Evolutionary conservation across 2,329 filamentous ascomycete genomes (phyloP).

Genomic region (Aureobasidium vineae): DNA sequence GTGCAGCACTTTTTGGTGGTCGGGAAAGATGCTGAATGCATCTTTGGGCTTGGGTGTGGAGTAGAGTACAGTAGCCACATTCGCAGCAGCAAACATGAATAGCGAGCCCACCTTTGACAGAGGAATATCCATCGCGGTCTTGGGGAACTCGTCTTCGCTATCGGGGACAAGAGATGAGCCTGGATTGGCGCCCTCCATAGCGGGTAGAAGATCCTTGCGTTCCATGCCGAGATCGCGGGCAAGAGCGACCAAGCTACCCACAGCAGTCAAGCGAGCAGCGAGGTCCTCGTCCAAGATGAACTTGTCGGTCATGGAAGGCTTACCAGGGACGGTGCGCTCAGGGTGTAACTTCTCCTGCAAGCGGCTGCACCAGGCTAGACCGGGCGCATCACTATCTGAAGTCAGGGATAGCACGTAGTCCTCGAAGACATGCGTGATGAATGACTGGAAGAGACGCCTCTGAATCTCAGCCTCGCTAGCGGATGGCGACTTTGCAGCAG

Average conservation of each 20-base stretch:
- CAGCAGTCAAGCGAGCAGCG: constrained; percentile 61
- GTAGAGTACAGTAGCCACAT: constrained; percentile 52
- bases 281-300: constrained; percentile 64
- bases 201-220: constrained; percentile 47
- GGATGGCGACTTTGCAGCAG: constrained; percentile 43
- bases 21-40: constrained; percentile 53
- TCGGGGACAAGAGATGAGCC: constrained; percentile 18
- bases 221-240: constrained; percentile 57
- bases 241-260: constrained; percentile 71
- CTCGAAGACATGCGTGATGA: constrained; percentile 74
- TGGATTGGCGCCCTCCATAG: constrained; percentile 13
- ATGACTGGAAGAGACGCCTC: constrained; percentile 66
- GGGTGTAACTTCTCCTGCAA: constrained; percentile 68
- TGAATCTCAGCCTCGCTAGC: constrained; percentile 61
- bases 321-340: constrained; percentile 60
- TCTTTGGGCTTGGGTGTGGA: constrained; percentile 34
- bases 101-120: constrained; percentile 57
- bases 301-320: constrained; percentile 59
- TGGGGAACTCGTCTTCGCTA: constrained; percentile 57
- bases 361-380: constrained; percentile 53
- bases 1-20: constrained; percentile 51
- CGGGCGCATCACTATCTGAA: constrained; percentile 46
- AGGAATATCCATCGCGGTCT: constrained; percentile 53
- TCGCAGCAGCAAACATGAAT: constrained; percentile 54
- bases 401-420: constrained; percentile 62